These are phyloP conservation scores for Hanseniaspora valbyensis DNA, from an alignment of 805 yeast genomes.

Conservation along the genomic window DNA sequence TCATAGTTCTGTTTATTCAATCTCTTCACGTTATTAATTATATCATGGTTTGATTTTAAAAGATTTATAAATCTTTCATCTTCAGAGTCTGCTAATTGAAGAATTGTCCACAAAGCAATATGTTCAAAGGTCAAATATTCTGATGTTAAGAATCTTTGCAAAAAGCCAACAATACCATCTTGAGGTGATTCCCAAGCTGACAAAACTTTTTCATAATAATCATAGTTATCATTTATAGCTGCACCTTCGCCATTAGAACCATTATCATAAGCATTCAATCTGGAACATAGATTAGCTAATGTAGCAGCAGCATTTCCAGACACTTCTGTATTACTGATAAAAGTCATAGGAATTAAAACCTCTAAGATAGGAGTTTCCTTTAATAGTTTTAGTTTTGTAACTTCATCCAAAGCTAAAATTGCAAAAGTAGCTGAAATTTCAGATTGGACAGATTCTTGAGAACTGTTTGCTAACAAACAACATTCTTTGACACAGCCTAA, in stretches of 20 bases:
- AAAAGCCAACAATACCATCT: constrained; percentile 78
- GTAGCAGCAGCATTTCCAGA: constrained; percentile 99
- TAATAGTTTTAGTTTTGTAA: constrained; percentile 71
- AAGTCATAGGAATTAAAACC: constrained; percentile 84
- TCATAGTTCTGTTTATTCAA: constrained; percentile 24
- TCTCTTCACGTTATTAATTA: constrained; percentile 44
- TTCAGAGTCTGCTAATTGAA: constrained; percentile 83
- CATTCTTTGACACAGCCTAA: constrained; percentile 94
- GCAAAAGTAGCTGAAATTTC: constrained; percentile 97
- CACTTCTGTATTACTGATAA: constrained; percentile 79
- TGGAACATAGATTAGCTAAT: constrained; percentile 84
- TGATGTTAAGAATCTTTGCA: constrained; percentile 65
- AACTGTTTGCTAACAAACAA: constrained; percentile 68
- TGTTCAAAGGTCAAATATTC: constrained; percentile 93
- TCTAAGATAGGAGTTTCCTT: constrained; percentile 69
- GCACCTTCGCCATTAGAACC: not conserved
- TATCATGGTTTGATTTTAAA: constrained; percentile 44
- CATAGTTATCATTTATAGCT: not conserved
- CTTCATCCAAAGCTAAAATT: constrained; percentile 91
- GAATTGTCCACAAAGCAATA: constrained; percentile 92
- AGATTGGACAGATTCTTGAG: constrained; percentile 87
- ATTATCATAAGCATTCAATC: constrained; percentile 48
- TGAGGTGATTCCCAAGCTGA: constrained; percentile 67
- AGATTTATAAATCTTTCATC: constrained; percentile 48
- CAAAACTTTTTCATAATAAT: constrained; percentile 55